A percentile compares a stretch with the other conserved stretches of the same genome.
Evolutionary conservation across 1,284 basidiomycete genomes (phyloP).

Genomic region (Porogramme epimiltina): DNA sequence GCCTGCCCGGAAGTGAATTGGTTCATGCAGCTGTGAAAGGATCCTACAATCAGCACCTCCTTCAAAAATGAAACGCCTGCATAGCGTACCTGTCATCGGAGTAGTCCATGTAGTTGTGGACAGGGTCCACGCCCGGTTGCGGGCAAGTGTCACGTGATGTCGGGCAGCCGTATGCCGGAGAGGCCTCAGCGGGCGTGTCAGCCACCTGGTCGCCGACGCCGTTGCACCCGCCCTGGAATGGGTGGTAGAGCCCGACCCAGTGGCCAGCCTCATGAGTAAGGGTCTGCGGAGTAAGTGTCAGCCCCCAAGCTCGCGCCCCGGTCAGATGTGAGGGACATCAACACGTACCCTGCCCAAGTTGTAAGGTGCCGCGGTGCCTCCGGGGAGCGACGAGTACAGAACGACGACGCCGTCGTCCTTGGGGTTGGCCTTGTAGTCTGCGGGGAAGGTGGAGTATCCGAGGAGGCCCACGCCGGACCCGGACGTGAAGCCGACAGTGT

Average conservation of each 20-base stretch:
- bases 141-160: conserved; percentile 47
- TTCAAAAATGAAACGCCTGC: too few relatives aligned
- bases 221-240: conserved; percentile 58
- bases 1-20: conserved; percentile 49
- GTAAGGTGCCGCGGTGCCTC: conserved; percentile 45
- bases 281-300: conserved; percentile 33
- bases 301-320: background rate
- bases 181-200: conserved; percentile 52
- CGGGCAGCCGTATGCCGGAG: conserved; percentile 46
- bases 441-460: conserved; percentile 56
- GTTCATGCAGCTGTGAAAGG: conserved; percentile 40
- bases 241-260: conserved; percentile 61
- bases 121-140: conserved; percentile 37
- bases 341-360: conserved; percentile 38
- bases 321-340: background rate
- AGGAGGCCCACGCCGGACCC: conserved; percentile 38
- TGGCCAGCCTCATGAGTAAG: conserved; percentile 58
- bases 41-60: background rate
- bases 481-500: conserved; percentile 47
- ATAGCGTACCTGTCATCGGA: conserved; percentile 21
- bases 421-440: conserved; percentile 37
- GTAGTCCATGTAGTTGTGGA: conserved; percentile 41
- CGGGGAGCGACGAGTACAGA: conserved; percentile 50
- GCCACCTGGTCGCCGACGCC: conserved; percentile 48
- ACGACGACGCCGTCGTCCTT: conserved; percentile 53